Conservation (phyloP, 129 eudicot species). For the Tagetes patula region DNA sequence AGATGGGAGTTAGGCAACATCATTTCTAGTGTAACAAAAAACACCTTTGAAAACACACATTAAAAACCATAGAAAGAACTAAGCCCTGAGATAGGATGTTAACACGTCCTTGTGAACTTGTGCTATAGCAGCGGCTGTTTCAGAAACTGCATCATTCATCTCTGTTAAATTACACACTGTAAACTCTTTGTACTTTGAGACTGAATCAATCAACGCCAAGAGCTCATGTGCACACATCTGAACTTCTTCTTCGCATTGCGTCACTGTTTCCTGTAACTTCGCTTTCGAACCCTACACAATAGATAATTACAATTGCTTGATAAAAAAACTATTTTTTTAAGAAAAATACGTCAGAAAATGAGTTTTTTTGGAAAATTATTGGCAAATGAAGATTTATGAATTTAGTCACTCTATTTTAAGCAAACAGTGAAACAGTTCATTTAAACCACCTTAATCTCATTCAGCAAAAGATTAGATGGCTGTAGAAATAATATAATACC, state of each 20-base stretch:
- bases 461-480: not conserved
- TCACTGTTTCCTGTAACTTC: conserved; percentile 51
- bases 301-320: too few relatives aligned
- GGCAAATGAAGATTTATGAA: not conserved
- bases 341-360: not conserved
- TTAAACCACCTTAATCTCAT: not conserved
- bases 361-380: not conserved
- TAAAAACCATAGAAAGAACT: not conserved
- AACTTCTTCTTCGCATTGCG: conserved; percentile 49
- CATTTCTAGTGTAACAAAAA: not conserved
- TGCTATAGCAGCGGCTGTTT: conserved; percentile 53
- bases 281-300: conserved; percentile 48
- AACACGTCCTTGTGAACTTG: conserved; percentile 42
- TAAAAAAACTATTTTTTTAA: not conserved
- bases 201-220: conserved; percentile 64
- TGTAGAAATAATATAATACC: not conserved
- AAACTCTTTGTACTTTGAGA: conserved; percentile 63
- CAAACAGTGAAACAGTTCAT: not conserved
- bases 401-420: not conserved
- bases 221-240: conserved; percentile 61
- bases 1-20: too few relatives aligned
- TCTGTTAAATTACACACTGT: conserved; percentile 43
- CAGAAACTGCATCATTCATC: conserved; percentile 48
- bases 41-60: not conserved
- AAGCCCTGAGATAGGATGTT: not conserved